Conservation (phyloP, 768 basidiomycete genomes). For the Agaricus sinodeliciosus region DNA sequence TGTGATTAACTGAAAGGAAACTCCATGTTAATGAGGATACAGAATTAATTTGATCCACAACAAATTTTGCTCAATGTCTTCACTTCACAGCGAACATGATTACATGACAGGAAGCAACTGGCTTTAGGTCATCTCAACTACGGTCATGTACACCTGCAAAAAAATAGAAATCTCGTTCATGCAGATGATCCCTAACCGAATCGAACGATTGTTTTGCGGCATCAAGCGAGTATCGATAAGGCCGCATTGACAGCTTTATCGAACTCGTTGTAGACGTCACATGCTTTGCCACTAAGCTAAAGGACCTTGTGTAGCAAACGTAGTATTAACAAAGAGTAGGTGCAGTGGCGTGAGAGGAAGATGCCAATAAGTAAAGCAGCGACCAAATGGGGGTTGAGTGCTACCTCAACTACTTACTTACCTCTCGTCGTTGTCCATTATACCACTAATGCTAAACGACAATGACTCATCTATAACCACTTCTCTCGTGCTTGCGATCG, state of each 20-base stretch:
- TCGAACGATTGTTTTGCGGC: conserved; percentile 26
- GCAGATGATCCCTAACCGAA: conserved; percentile 23
- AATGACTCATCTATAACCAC: conserved; percentile 5
- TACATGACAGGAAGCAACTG: too few species aligned
- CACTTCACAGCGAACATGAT: too few species aligned
- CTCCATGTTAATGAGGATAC: too few species aligned
- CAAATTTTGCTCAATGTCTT: too few species aligned
- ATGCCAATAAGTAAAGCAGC: not conserved
- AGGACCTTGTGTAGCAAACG: conserved; percentile 14
- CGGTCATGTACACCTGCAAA: too few species aligned
- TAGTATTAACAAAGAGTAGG: not conserved
- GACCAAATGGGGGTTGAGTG: not conserved
- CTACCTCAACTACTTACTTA: not conserved
- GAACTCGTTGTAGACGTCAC: conserved; percentile 21
- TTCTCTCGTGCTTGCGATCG: conserved; percentile 20
- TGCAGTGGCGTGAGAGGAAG: not conserved
- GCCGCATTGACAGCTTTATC: not conserved
- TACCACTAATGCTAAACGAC: conserved; percentile 19
- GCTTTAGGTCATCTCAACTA: too few species aligned
- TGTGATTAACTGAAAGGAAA: too few species aligned
- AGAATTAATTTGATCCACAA: too few species aligned
- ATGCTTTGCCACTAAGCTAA: conserved; percentile 30
- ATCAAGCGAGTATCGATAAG: conserved; percentile 16
- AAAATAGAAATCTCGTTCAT: conserved; percentile 11
- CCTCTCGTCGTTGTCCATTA: not conserved